These are phyloP conservation scores for Porodaedalea pini DNA, from an alignment of 1,284 basidiomycete species.

Conservation along the genomic window DNA sequence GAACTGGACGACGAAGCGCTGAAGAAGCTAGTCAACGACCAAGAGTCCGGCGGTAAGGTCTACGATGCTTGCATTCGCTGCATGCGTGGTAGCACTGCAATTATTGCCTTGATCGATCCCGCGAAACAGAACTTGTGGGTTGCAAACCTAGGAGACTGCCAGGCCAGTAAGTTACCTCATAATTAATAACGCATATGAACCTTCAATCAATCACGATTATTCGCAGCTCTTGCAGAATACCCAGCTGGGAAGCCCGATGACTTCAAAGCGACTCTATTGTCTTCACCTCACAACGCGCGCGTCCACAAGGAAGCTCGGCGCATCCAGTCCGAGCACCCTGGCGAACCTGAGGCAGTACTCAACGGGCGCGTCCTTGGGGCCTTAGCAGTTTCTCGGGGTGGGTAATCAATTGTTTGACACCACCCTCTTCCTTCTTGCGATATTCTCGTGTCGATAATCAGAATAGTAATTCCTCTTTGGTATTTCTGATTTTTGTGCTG, in stretches of 20 bases:
- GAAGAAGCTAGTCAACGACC: conserved; percentile 56
- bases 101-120: conserved; percentile 66
- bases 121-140: conserved; percentile 63
- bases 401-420: conserved; percentile 26
- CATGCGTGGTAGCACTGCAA: conserved; percentile 71
- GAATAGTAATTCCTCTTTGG: conserved; percentile 14
- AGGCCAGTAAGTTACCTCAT: conserved; percentile 49
- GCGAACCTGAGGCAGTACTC: conserved; percentile 57
- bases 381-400: conserved; percentile 68
- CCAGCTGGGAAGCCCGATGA: conserved; percentile 48
- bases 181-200: background rate
- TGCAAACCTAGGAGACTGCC: conserved; percentile 69
- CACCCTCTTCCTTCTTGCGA: conserved; percentile 14
- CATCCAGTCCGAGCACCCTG: conserved; percentile 57
- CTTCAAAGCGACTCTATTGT: conserved; percentile 55
- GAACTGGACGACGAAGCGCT: conserved; percentile 52
- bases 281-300: conserved; percentile 59
- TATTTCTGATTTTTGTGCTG: conserved; percentile 10
- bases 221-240: conserved; percentile 24
- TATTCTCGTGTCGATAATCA: background rate
- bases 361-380: conserved; percentile 64
- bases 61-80: conserved; percentile 61
- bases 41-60: conserved; percentile 51
- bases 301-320: conserved; percentile 57
- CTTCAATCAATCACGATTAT: background rate